Conservation (phyloP, 352 stramenopile genomes). For the Aphanomyces invadans region DNA sequence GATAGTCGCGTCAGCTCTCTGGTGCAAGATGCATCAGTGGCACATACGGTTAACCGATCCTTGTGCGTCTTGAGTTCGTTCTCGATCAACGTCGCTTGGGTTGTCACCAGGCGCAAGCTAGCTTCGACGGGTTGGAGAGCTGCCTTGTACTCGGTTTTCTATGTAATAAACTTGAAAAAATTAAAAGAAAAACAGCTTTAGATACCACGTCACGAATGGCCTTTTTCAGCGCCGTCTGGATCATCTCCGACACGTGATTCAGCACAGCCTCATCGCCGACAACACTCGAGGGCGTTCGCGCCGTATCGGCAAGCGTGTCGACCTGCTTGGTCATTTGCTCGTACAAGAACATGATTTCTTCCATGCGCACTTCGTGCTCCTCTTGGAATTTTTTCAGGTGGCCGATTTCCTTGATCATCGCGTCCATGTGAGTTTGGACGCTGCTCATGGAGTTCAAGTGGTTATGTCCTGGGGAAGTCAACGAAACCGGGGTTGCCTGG, state of each 20-base stretch:
- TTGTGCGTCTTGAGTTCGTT: background rate
- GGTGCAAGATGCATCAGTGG: too few relatives aligned
- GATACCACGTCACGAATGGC: slow-evolving; percentile 7
- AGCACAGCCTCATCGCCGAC: background rate
- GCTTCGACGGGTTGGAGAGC: background rate
- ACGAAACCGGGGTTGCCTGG: slow-evolving; percentile 8
- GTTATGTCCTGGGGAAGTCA: slow-evolving; percentile 2
- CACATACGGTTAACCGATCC: background rate
- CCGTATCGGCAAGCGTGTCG: background rate
- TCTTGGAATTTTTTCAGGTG: slow-evolving; percentile 14
- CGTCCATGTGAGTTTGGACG: slow-evolving; percentile 22
- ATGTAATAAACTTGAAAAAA: background rate
- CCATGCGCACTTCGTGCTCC: slow-evolving; percentile 7
- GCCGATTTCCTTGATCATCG: slow-evolving; percentile 24
- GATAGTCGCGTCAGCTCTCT: too few relatives aligned
- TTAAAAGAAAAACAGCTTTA: background rate
- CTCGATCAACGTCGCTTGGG: slow-evolving; percentile 2
- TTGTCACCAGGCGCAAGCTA: background rate
- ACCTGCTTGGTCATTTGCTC: slow-evolving; percentile 9
- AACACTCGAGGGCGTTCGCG: background rate
- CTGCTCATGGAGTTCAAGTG: slow-evolving; percentile 5
- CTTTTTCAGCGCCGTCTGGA: slow-evolving; percentile 16
- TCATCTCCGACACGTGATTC: slow-evolving; percentile 14
- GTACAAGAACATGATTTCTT: slow-evolving; percentile 16
- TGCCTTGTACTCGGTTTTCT: slow-evolving; percentile 15